Base-by-base conservation (phyloP, 2,329 filamentous ascomycete genomes). In the Trichoderma asperellum region DNA sequence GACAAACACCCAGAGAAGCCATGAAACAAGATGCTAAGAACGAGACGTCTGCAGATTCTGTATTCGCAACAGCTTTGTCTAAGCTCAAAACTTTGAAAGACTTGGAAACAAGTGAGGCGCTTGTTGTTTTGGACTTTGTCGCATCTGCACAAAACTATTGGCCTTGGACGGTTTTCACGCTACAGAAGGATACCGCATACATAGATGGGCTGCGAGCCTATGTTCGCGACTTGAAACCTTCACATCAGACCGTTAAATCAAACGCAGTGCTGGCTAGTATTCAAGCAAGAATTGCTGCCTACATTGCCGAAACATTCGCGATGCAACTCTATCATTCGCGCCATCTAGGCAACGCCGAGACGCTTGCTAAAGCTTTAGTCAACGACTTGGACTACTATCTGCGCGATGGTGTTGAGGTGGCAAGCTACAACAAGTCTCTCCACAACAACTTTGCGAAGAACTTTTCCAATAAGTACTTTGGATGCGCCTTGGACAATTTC, bases 131-230 rank as follows among this genome's bases (percentile, higher is more conserved):
- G 18, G 90, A 95, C 74, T 98, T 98, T 77, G 88, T 97, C 47
- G 89, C 92, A 2, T 89, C 92, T 2, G 92, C 95, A 5, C 94
- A 97, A 76, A 96, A 97, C 78, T 92, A 94, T 76, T 98, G 95
- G 95, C 92, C 94, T 1, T 97, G 95, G 93, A 94, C 93, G 1
- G 94, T 96, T 68, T 91, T 92, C 68, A 89, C 91, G 49, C 83
- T 97, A 43, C 88, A 91, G 71, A 90, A 90, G 70, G 92, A 97
- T 74, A 85, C 87, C 0, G 83, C 84, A 0, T 95, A 97, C 75
- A 86, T 97, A 68, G 84, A 88, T 53, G 88, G 88, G 68, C 85
- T 97, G 21, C 87, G 92, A 21, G 84, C 86, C 4, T 96, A 93
- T 77, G 86, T 96, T 40, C 87, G 85, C 12, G 81, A 83, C 5